Percentiles rank a stretch among this genome's conserved stretches.
phyloP scores from a whole-genome alignment of 768 basidiomycete genomes.

The Suillus luteus region DNA sequence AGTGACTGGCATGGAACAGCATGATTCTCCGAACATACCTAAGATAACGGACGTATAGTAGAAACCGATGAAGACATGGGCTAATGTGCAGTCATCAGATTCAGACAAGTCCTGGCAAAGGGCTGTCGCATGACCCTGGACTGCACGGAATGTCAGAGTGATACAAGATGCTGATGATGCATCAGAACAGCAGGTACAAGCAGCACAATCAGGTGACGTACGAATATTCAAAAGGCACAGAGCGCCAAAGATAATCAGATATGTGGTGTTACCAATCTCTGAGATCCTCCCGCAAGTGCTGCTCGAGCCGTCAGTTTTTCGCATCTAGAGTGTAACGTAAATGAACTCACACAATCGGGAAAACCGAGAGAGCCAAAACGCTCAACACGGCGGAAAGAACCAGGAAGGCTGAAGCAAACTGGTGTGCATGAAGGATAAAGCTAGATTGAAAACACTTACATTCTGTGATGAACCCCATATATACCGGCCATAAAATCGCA shows the following conservation, averaged over 20 bases:
- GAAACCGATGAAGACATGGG: conserved; percentile 27
- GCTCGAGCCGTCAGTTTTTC: neutral
- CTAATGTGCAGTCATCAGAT: conserved; percentile 20
- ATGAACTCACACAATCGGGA: conserved; percentile 22
- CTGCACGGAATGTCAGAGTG: conserved; percentile 31
- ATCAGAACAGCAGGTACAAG: neutral
- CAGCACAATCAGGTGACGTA: conserved; percentile 10
- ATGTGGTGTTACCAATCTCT: conserved; percentile 25
- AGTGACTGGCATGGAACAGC: conserved; percentile 4
- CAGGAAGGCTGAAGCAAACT: conserved; percentile 22
- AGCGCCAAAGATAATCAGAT: conserved; percentile 23
- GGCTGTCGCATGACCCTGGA: conserved; percentile 15
- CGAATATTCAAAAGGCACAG: conserved; percentile 22
- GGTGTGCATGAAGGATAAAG: neutral
- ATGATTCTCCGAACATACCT: conserved; percentile 24
- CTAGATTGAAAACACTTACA: conserved; percentile 17
- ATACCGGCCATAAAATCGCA: conserved; percentile 20
- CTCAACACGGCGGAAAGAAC: conserved; percentile 17
- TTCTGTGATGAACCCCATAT: conserved; percentile 23
- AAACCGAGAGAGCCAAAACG: conserved; percentile 14
- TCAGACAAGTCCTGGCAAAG: conserved; percentile 35
- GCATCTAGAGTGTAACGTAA: neutral
- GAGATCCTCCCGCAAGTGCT: conserved; percentile 19
- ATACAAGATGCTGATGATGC: conserved; percentile 19
- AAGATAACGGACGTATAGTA: conserved; percentile 29